Evolutionary conservation across 2,329 filamentous ascomycete species (phyloP).

Genomic region (Sporothrix pallida): DNA sequence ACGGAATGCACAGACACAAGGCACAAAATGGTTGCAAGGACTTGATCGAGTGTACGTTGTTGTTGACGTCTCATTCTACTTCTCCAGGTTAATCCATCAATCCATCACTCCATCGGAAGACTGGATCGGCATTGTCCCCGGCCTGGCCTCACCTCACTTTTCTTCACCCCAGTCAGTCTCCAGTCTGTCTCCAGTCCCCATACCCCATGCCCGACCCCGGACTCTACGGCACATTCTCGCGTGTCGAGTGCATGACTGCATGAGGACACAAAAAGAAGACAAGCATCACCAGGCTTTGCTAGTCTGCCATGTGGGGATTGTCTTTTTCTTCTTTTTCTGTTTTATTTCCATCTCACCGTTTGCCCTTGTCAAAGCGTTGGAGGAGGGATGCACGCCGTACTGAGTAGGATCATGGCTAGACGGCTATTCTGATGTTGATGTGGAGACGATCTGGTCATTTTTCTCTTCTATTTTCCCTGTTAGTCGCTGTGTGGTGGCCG

Average conservation of each 20-base stretch:
- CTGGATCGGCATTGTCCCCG: conserved; percentile 2
- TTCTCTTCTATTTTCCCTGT: no score
- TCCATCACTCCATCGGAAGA: not conserved
- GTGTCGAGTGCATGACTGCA: not conserved
- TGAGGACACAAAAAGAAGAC: not conserved
- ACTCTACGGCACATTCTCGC: not conserved
- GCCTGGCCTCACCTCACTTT: not conserved
- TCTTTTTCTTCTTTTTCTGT: not conserved
- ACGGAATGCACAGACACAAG: no score
- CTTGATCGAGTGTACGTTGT: no score
- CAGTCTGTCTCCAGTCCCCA: not conserved
- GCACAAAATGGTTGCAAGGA: no score
- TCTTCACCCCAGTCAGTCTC: not conserved
- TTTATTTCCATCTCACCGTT: no score
- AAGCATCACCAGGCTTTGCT: not conserved
- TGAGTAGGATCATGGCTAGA: not conserved
- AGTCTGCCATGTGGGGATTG: not conserved
- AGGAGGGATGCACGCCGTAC: no score
- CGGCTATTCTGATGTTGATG: not conserved
- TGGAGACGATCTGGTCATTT: not conserved
- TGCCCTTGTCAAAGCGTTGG: no score
- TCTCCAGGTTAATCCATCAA: no score
- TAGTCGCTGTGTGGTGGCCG: not conserved
- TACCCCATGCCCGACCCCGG: not conserved
- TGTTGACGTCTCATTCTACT: no score